Percentiles rank a stretch among this genome's conserved stretches.
Conservation (phyloP, 2,329 filamentous ascomycete genomes). For the Colletotrichum limetticola region DNA sequence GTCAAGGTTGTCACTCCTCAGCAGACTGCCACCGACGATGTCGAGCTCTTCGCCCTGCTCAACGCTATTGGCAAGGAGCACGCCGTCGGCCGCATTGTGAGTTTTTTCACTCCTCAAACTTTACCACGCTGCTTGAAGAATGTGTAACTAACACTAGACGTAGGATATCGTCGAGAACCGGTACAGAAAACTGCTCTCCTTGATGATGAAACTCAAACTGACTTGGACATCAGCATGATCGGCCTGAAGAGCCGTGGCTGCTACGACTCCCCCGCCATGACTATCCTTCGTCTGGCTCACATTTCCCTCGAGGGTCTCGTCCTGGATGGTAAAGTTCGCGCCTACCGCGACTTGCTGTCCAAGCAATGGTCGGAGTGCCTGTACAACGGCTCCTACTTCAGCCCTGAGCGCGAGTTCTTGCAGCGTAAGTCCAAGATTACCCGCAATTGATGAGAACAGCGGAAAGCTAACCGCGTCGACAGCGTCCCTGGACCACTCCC, state of each 20-base stretch:
- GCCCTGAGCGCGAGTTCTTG: conserved; percentile 45
- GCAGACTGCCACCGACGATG: conserved; percentile 69
- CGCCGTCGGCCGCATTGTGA: conserved; percentile 77
- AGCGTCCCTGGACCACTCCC: conserved; percentile 31
- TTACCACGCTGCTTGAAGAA: background rate
- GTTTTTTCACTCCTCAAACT: conserved; percentile 47
- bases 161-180: conserved; percentile 57
- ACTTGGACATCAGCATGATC: conserved; percentile 33
- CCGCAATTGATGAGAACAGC: fast-evolving
- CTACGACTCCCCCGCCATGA: conserved; percentile 57
- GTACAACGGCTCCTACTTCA: conserved; percentile 66
- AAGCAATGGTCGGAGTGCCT: conserved; percentile 44
- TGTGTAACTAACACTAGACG: background rate
- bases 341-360: conserved; percentile 64
- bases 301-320: conserved; percentile 66
- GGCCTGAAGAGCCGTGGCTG: conserved; percentile 61
- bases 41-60: conserved; percentile 72
- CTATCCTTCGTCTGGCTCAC: conserved; percentile 43
- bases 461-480: background rate
- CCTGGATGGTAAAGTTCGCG: conserved; percentile 64
- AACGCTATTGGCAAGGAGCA: conserved; percentile 73
- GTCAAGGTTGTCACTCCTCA: conserved; percentile 68
- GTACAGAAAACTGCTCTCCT: conserved; percentile 7
- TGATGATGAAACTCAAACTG: background rate
- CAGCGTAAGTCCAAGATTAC: background rate